Base-by-base conservation (phyloP, 352 stramenopile genomes). In the Phytophthora ohioensis region DNA sequence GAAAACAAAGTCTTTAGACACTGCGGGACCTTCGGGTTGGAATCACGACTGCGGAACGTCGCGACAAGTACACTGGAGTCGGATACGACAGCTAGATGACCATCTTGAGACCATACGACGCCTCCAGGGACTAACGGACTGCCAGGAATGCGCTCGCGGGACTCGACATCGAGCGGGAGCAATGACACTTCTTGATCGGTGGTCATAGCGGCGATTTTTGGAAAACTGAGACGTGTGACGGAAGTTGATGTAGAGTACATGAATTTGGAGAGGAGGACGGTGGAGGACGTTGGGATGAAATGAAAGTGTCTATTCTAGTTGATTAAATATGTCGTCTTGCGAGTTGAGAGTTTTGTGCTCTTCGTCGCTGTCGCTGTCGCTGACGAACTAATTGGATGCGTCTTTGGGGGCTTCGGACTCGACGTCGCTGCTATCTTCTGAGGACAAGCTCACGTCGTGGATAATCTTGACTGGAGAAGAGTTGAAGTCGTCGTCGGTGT, bases 1-100 rank as follows among this genome's bases (percentile, higher is more conserved):
- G 46, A 93, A 91, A n/a, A 95, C 80, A 53, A 92, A 92, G 78
- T 84, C 90, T 71, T 93, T 93, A 60, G 88, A 93, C 55, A 95
- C 76, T 5, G 82, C 80, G 4, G 88, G 86, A n/a, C 76, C 79
- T 64, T 92, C 73, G 49, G 91, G 85, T 68, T 94, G 76, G 65
- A 90, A 95, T 95, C 86, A 41, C 84, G 85, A 60, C 81, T 93
- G 57, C 82, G 70, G 67, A 93, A 95, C 17, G 85, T 94, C 36
- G 87, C 84, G 63, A 95, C 87, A 31, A 94, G 64, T n/a, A 95
- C 69, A 65, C 75, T 92, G 5, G 85, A 70, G 62, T 95, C 86
- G 10, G 84, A 88, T 32, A 94, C 86, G 8, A 92, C 80, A 17
- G 84, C 85, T 13, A 94, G 75, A 46, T 84, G 85, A 3, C 86